Percentiles rank a stretch among this genome's conserved stretches.
Conservation (phyloP, 2,329 filamentous ascomycete species). For the Alternaria burnsii region DNA sequence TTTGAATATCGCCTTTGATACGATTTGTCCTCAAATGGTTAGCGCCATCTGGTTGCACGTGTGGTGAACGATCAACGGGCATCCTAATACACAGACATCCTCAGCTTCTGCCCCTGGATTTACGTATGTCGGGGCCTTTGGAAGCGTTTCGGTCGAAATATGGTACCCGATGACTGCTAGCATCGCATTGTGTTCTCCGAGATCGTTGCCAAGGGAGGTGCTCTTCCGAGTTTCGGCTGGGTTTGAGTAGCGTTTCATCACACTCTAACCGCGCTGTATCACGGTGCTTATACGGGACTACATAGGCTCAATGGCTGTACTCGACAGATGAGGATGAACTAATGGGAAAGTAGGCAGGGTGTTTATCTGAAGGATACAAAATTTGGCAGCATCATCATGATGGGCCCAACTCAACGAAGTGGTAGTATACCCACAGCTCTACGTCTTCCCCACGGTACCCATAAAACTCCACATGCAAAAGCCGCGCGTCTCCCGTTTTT, state of each 20-base stretch:
- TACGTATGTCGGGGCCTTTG: slow-evolving; percentile 1
- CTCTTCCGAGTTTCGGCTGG: slow-evolving; percentile 30
- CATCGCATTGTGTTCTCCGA: slow-evolving; percentile 4
- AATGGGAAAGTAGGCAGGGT: neutral
- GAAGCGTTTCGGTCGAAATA: neutral
- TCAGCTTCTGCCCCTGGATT: neutral
- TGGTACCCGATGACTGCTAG: neutral
- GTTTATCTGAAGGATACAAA: neutral
- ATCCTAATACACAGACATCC: neutral
- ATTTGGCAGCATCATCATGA: neutral
- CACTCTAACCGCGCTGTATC: slow-evolving; percentile 3
- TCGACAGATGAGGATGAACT: fast-evolving
- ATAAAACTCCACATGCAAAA: neutral
- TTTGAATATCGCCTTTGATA: neutral
- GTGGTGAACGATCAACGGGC: neutral
- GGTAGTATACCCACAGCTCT: neutral
- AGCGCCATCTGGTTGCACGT: neutral
- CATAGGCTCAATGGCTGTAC: neutral
- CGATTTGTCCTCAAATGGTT: slow-evolving; percentile 4
- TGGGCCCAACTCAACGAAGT: neutral
- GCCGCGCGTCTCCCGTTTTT: slow-evolving; percentile 25
- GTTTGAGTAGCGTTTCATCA: slow-evolving; percentile 43
- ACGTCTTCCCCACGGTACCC: neutral
- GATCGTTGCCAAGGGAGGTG: slow-evolving; percentile 9
- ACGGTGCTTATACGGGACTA: slow-evolving; percentile 3